A percentile compares a stretch with the other conserved stretches of the same genome.
Evolutionary conservation across 2,329 filamentous ascomycete species (phyloP).

Genomic region (Tolypocladium ovalisporum): DNA sequence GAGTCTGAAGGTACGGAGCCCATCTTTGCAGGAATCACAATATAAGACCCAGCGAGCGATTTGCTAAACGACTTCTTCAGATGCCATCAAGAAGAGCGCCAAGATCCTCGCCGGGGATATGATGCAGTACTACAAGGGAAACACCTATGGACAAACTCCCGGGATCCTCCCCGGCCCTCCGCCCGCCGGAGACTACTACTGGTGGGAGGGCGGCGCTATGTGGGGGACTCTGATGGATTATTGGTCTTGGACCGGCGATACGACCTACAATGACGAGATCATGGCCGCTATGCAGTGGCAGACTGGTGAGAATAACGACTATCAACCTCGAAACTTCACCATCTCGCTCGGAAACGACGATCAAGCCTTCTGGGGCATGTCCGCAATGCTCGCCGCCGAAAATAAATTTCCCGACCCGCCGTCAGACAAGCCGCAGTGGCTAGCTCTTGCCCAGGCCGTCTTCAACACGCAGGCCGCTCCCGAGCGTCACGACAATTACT

Average conservation of each 20-base stretch:
- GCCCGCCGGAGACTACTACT: background rate
- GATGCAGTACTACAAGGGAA: background rate
- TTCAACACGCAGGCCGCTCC: background rate
- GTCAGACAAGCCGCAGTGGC: too few species aligned
- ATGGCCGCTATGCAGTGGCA: background rate
- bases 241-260: background rate
- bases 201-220: background rate
- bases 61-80: background rate
- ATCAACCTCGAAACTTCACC: background rate
- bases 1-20: background rate
- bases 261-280: background rate
- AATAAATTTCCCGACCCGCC: too few species aligned
- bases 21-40: too few species aligned
- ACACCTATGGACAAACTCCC: background rate
- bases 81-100: background rate
- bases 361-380: background rate
- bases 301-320: background rate
- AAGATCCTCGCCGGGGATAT: background rate
- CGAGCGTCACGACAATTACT: background rate
- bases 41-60: too few species aligned
- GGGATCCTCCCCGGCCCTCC: too few species aligned
- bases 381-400: background rate
- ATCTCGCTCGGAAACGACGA: background rate
- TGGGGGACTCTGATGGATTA: background rate
- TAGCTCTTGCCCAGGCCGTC: too few species aligned